These are phyloP conservation scores for Vickermania spadyakhi DNA, from an alignment of 208 protist species.

Conservation along the genomic window DNA sequence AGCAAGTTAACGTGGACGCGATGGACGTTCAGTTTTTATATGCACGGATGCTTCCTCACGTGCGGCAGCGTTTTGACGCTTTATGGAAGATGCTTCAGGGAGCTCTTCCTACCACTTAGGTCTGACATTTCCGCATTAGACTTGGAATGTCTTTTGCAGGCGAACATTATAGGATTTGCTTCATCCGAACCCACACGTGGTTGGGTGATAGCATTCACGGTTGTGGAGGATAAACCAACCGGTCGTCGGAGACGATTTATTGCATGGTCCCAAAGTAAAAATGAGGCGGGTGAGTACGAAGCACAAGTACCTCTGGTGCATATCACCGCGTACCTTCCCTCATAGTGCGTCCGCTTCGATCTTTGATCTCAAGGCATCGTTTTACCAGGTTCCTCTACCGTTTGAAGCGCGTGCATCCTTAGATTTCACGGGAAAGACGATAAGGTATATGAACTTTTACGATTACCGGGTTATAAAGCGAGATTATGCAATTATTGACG, in stretches of 20 bases:
- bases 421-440: neutral
- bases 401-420: neutral
- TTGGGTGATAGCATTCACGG: neutral
- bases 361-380: no score
- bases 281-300: constrained; percentile 1
- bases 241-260: neutral
- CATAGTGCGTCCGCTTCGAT: neutral
- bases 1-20: no score
- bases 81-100: no score
- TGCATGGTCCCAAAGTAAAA: neutral
- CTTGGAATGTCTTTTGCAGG: neutral
- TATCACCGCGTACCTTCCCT: neutral
- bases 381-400: neutral
- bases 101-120: no score
- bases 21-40: no score
- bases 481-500: neutral
- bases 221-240: neutral
- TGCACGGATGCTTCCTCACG: no score
- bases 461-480: neutral
- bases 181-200: neutral
- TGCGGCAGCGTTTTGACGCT: no score
- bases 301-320: neutral
- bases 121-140: neutral
- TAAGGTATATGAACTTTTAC: neutral
- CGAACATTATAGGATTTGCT: neutral